Evolutionary conservation across 2,329 filamentous ascomycete genomes (phyloP).

Genomic region (Pseudocercospora fijiensis): DNA sequence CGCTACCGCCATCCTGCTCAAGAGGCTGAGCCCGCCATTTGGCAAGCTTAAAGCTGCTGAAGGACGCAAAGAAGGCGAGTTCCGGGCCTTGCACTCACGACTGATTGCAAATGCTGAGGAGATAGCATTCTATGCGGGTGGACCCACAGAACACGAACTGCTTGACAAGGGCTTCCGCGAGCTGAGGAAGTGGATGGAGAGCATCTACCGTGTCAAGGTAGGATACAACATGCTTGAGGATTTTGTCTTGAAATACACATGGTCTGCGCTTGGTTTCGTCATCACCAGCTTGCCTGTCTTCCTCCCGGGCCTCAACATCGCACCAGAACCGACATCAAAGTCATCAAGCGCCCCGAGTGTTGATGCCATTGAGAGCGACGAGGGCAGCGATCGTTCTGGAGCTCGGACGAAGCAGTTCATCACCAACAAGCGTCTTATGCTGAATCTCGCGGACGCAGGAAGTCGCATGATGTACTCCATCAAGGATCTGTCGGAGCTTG

Average conservation of each 20-base stretch:
- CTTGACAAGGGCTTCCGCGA: constrained; percentile 90
- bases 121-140: constrained; percentile 94
- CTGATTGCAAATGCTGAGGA: constrained; percentile 97
- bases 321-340: constrained; percentile 58
- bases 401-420: constrained; percentile 98
- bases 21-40: constrained; percentile 88
- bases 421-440: constrained; percentile 97
- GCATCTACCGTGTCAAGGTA: constrained; percentile 95
- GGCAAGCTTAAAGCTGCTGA: constrained; percentile 96
- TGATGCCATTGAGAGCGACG: not conserved
- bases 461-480: constrained; percentile 99
- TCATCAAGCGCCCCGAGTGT: constrained; percentile 36
- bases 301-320: constrained; percentile 86
- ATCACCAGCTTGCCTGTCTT: constrained; percentile 92
- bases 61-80: constrained; percentile 91
- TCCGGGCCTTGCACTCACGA: constrained; percentile 83
- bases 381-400: constrained; percentile 39
- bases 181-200: constrained; percentile 94
- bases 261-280: constrained; percentile 96
- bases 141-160: constrained; percentile 91
- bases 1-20: constrained; percentile 83
- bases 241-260: constrained; percentile 96
- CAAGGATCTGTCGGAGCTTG: constrained; percentile 93
- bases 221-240: constrained; percentile 98
- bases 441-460: constrained; percentile 92